These are phyloP conservation scores for Gryganskiella cystojenkinii DNA, from an alignment of 192 early-diverging fungal genomes.

Conservation along the genomic window DNA sequence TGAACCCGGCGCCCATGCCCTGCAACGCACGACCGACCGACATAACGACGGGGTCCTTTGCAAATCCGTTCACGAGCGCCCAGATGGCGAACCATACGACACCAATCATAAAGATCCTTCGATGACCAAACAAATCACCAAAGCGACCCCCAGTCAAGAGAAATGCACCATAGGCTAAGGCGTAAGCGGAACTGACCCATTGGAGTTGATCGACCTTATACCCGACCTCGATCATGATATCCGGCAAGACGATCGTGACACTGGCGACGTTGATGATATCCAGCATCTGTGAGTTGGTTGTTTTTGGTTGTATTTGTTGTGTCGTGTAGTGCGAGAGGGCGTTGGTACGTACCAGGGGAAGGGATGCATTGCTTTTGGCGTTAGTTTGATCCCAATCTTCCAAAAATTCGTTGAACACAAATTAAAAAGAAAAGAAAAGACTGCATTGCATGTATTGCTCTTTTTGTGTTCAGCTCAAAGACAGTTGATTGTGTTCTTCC, in stretches of 20 bases:
- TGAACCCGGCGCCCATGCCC: slow-evolving; percentile 45
- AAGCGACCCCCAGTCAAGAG: slow-evolving; percentile 34
- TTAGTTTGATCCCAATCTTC: no score
- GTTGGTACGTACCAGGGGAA: neutral
- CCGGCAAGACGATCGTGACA: slow-evolving; percentile 26
- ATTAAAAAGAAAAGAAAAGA: neutral
- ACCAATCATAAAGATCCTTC: slow-evolving; percentile 26
- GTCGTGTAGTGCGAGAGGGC: neutral
- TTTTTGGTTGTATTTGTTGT: neutral
- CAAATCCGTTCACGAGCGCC: slow-evolving; percentile 37
- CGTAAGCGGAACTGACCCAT: slow-evolving; percentile 43
- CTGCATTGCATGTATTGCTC: neutral
- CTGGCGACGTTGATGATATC: slow-evolving; percentile 29
- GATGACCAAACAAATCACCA: slow-evolving; percentile 50
- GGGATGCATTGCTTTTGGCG: no score
- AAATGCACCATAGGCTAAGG: slow-evolving; percentile 47
- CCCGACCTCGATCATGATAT: slow-evolving; percentile 22
- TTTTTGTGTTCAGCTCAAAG: neutral
- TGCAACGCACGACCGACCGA: slow-evolving; percentile 43
- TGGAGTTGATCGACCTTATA: slow-evolving; percentile 20
- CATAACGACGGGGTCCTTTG: slow-evolving; percentile 31
- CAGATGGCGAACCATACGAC: slow-evolving; percentile 33
- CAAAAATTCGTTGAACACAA: no score
- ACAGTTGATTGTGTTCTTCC: neutral
- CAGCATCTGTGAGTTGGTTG: slow-evolving; percentile 11